Evolutionary conservation across 176 grass and related monocot genomes (phyloP).

Genomic region (Oryza brachyantha): DNA sequence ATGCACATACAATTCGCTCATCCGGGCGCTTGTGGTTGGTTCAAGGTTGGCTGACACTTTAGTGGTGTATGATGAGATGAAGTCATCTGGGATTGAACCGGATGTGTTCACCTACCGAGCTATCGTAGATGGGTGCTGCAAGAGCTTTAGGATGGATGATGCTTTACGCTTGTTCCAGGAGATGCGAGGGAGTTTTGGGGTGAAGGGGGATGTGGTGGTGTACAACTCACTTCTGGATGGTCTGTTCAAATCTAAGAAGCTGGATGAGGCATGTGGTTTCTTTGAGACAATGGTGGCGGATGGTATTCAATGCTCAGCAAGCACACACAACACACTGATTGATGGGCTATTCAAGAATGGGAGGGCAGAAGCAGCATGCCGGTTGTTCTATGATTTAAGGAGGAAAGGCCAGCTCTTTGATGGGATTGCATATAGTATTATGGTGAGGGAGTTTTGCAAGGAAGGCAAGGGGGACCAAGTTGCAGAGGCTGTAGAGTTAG

Average conservation of each 20-base stretch:
- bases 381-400: slow-evolving; percentile 72
- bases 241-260: slow-evolving; percentile 80
- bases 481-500: slow-evolving; percentile 65
- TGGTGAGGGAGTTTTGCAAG: slow-evolving; percentile 70
- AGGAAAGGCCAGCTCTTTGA: slow-evolving; percentile 79
- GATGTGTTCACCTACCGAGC: slow-evolving; percentile 67
- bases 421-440: slow-evolving; percentile 83
- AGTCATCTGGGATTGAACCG: slow-evolving; percentile 44
- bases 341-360: slow-evolving; percentile 88
- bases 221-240: slow-evolving; percentile 84
- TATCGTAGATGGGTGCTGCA: slow-evolving; percentile 72
- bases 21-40: slow-evolving; percentile 50
- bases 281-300: slow-evolving; percentile 85
- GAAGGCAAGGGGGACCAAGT: slow-evolving; percentile 52
- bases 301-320: slow-evolving; percentile 65
- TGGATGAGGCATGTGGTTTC: slow-evolving; percentile 70
- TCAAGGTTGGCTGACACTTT: slow-evolving; percentile 57
- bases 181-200: slow-evolving; percentile 47
- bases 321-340: slow-evolving; percentile 76
- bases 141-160: slow-evolving; percentile 66
- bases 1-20: slow-evolving; percentile 78
- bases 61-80: slow-evolving; percentile 62
- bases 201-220: slow-evolving; percentile 53
- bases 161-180: slow-evolving; percentile 69
- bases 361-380: slow-evolving; percentile 62